Conservation (phyloP, 495 filamentous ascomycete genomes). For the Corynascus novoguineensis region DNA sequence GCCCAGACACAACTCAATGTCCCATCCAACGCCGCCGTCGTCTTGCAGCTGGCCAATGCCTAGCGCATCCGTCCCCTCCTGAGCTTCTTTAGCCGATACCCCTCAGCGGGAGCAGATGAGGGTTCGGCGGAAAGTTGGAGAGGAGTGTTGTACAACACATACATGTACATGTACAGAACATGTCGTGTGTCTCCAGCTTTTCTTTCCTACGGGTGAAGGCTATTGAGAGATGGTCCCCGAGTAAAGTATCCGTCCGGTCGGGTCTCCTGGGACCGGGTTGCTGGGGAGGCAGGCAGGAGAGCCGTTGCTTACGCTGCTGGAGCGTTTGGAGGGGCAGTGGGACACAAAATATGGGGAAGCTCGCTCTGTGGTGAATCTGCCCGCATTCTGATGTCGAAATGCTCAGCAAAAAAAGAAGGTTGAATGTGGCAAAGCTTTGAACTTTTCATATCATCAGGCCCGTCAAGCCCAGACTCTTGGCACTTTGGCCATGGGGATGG, state of each 20-base stretch:
- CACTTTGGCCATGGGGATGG: not conserved
- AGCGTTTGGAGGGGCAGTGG: not conserved
- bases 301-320: not conserved
- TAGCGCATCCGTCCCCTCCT: not conserved
- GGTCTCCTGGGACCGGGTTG: not conserved
- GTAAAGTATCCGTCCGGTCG: not conserved
- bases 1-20: not conserved
- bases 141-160: too few relatives aligned
- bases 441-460: not conserved
- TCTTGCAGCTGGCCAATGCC: conserved; percentile 3
- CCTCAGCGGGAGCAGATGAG: not conserved
- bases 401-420: not conserved
- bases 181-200: too few relatives aligned
- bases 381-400: not conserved
- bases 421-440: not conserved
- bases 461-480: not conserved
- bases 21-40: not conserved
- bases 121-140: not conserved
- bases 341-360: not conserved
- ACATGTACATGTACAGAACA: too few relatives aligned
- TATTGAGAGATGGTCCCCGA: not conserved
- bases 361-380: not conserved
- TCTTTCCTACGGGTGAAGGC: not conserved
- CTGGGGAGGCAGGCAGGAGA: not conserved
- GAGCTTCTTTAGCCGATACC: not conserved